Base-by-base conservation (phyloP, 2,329 filamentous ascomycete genomes). In the Allantophomopsis lycopodina region DNA sequence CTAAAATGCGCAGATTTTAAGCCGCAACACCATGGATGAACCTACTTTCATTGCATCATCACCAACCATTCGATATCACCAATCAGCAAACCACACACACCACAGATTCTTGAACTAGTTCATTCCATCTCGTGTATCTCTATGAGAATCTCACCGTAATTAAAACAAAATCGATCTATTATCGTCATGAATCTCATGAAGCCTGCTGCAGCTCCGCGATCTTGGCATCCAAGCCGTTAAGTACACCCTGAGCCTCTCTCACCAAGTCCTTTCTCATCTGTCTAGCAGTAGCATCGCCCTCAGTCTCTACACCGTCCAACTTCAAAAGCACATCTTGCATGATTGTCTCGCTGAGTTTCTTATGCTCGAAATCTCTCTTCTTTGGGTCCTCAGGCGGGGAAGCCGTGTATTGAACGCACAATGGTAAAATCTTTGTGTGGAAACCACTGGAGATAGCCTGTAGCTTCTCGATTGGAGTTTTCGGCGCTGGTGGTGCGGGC, bases 241-340 rank as follows among this genome's bases (percentile, higher is more conserved):
- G 58, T 34, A 82, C 62, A 10, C 64, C 69, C 55, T 89, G 82
- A 3, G 82, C 77, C 46, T 80, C 69, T 50, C 66, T 73, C n/a
- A 89, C 80, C 38, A 88, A 58, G 42, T 78, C 79, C 62, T 83
- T 88, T 52, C 84, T 65, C 55, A 65, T 72, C 11, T 67, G 60
- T 45, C 83, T 68, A 18, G 81, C 75, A 11, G 79, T 75, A 8
- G 63, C 56, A 47, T 83, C 74, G 5, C 81, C 82, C 36, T 80
- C 78, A 0, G 78, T 79, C 48, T 89, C 82, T 2, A 89, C 74
- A 16, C 71, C 77, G 55, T 91, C 84, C 32, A 86, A 59, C 61
- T 88, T 89, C 46, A 91, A 60, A 31, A 89, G 53, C 2, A 87
- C 74, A 49, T 87, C 80, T 45, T 79, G 75, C 65, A 91, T 66